Evolutionary conservation across 202 grass and related monocot genomes (phyloP).

Genomic region (Bolboschoenoplectus hybrid): DNA sequence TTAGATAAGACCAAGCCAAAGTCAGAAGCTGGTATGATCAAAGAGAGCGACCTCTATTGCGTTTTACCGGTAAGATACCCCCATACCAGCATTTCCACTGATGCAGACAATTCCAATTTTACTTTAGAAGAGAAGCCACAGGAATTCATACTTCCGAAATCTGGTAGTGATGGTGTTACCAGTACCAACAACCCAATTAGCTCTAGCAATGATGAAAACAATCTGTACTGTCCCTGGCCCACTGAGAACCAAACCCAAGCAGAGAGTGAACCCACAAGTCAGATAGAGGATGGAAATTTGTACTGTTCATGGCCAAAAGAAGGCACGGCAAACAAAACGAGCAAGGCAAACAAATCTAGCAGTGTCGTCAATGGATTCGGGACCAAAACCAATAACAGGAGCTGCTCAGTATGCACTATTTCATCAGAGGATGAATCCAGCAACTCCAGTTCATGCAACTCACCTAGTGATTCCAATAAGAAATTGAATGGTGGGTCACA

Average conservation of each 20-base stretch:
- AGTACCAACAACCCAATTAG: slow-evolving; percentile 2
- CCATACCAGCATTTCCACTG: background rate
- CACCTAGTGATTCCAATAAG: slow-evolving; percentile 38
- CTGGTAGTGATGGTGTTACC: background rate
- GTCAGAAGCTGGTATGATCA: slow-evolving; percentile 19
- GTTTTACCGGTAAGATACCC: slow-evolving; percentile 25
- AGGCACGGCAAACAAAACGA: slow-evolving; percentile 43
- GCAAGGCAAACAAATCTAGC: slow-evolving; percentile 40
- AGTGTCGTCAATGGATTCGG: background rate
- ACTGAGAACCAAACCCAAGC: slow-evolving; percentile 1
- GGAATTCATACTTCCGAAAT: background rate
- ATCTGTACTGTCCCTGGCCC: slow-evolving; percentile 49
- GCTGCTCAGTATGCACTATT: slow-evolving; percentile 47
- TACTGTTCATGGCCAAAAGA: slow-evolving; percentile 67
- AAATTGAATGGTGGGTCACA: slow-evolving; percentile 19
- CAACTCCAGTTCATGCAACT: slow-evolving; percentile 43
- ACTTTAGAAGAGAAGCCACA: background rate
- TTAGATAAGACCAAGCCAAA: slow-evolving; percentile 37
- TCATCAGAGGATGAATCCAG: slow-evolving; percentile 38
- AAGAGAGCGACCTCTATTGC: slow-evolving; percentile 29
- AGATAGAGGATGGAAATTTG: slow-evolving; percentile 43
- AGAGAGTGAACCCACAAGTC: background rate
- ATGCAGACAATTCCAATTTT: background rate
- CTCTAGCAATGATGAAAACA: slow-evolving; percentile 23
- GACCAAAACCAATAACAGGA: slow-evolving; percentile 22